These are phyloP conservation scores for Ascochyta viciae-villosae DNA, from an alignment of 2,329 filamentous ascomycete species.

Conservation along the genomic window DNA sequence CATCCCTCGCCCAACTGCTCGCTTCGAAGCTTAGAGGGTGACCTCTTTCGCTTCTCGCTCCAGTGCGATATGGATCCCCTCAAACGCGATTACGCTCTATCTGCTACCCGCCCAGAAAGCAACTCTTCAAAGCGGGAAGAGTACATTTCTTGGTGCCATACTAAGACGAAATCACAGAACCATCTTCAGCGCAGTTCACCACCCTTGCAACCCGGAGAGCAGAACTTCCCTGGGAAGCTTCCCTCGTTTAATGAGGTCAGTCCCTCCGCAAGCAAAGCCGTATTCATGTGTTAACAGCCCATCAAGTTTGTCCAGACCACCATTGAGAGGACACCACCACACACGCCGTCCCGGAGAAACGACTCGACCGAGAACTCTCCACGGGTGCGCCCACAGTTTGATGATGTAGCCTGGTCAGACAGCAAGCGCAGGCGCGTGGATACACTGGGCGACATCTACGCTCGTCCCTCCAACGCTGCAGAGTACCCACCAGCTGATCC, in stretches of 20 bases:
- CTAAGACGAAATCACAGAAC: conserved; percentile 29
- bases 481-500: conserved; percentile 25
- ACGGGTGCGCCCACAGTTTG: conserved; percentile 34
- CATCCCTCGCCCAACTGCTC: neutral
- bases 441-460: conserved; percentile 32
- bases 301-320: conserved; percentile 36
- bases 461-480: conserved; percentile 21
- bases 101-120: neutral
- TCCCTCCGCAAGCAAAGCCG: neutral
- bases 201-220: conserved; percentile 44
- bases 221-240: conserved; percentile 31
- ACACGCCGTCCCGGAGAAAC: conserved; percentile 40
- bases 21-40: neutral
- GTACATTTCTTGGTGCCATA: neutral
- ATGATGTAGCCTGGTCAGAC: conserved; percentile 37
- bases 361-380: conserved; percentile 40
- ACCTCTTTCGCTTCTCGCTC: neutral
- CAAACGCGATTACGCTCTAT: neutral
- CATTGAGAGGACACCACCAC: conserved; percentile 42
- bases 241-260: conserved; percentile 44
- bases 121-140: neutral
- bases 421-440: conserved; percentile 40
- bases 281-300: conserved; percentile 10
- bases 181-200: conserved; percentile 41
- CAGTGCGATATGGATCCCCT: neutral